Conservation (phyloP, 768 basidiomycete genomes). For the Peribolospora kevripleyi region DNA sequence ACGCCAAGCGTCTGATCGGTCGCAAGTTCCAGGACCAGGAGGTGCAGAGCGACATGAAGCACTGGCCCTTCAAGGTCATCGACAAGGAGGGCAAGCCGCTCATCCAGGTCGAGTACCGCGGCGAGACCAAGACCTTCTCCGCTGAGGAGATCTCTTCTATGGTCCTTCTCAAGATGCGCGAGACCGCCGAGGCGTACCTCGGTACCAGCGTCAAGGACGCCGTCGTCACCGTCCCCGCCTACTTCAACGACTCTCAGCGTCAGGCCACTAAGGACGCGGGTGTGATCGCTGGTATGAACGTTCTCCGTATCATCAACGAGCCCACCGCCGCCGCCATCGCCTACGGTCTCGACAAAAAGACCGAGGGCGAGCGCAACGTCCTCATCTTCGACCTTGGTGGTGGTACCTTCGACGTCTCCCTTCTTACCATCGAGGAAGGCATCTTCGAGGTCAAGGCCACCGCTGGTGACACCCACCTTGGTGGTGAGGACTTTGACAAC, state of each 20-base stretch:
- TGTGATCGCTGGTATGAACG: conserved; percentile 74
- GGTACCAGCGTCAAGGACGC: conserved; percentile 39
- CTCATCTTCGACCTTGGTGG: conserved; percentile 96
- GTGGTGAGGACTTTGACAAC: conserved; percentile 97
- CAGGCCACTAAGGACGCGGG: conserved; percentile 98
- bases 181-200: conserved; percentile 45
- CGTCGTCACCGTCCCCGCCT: conserved; percentile 50
- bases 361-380: conserved; percentile 70
- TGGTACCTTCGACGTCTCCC: conserved; percentile 94
- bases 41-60: conserved; percentile 28
- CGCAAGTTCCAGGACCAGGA: conserved; percentile 48
- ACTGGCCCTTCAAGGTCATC: conserved; percentile 24
- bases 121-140: conserved; percentile 31
- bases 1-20: conserved; percentile 93
- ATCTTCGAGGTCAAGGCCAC: conserved; percentile 97
- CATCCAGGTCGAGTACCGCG: conserved; percentile 31
- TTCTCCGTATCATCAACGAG: conserved; percentile 97
- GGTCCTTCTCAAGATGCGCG: conserved; percentile 44
- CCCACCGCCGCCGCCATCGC: conserved; percentile 96
- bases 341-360: conserved; percentile 93
- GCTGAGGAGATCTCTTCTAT: conserved; percentile 46
- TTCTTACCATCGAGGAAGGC: conserved; percentile 86
- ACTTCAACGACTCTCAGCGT: conserved; percentile 98
- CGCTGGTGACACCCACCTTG: conserved; percentile 92
- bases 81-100: conserved; percentile 27